These are phyloP conservation scores for Tillandsia leiboldiana DNA, from an alignment of 176 grass and related monocot species.

Conservation along the genomic window DNA sequence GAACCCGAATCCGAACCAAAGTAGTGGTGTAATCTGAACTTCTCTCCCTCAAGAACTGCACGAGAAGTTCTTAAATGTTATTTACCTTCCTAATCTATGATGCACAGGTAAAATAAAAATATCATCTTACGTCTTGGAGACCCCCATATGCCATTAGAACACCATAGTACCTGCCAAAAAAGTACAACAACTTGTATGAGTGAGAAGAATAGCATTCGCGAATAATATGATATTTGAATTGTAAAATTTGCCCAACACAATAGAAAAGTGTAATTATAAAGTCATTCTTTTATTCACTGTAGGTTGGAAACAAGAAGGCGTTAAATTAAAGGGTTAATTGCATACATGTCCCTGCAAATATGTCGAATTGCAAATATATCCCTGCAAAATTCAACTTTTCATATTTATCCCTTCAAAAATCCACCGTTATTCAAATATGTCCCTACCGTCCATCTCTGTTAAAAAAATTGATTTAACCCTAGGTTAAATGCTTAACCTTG, in stretches of 20 bases:
- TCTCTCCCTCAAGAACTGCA: conserved; percentile 66
- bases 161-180: conserved; percentile 71
- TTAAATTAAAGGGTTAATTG: too few relatives aligned
- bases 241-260: background rate
- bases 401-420: too few relatives aligned
- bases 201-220: conserved; percentile 3
- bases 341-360: too few relatives aligned
- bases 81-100: background rate
- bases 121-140: conserved; percentile 72
- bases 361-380: too few relatives aligned
- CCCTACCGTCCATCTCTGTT: too few relatives aligned
- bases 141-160: conserved; percentile 90
- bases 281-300: too few relatives aligned
- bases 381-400: too few relatives aligned
- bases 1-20: conserved; percentile 59
- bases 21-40: conserved; percentile 44
- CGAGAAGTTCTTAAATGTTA: conserved; percentile 10
- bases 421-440: too few relatives aligned
- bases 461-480: too few relatives aligned
- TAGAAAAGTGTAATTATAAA: background rate
- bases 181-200: background rate
- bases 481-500: too few relatives aligned
- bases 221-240: background rate
- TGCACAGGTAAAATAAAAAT: background rate
- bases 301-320: too few relatives aligned